Percentiles rank a stretch among this genome's conserved stretches.
Evolutionary conservation across 1,139 yeast genomes (phyloP).

Genomic region (Eremothecium cymbalariae): DNA sequence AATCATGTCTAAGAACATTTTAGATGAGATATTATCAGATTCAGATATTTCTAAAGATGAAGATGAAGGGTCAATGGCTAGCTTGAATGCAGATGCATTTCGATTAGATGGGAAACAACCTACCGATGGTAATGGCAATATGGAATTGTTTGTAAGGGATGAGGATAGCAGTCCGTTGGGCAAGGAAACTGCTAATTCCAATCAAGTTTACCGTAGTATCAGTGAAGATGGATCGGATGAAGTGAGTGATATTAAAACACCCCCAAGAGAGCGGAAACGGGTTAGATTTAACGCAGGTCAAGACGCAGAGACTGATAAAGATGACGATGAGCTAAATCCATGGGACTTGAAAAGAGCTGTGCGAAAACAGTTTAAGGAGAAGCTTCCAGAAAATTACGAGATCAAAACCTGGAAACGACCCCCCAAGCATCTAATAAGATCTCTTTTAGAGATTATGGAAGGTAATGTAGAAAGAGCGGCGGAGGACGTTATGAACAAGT

Average conservation of each 20-base stretch:
- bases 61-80: conserved; percentile 7
- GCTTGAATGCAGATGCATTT: conserved; percentile 11
- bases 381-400: conserved; percentile 19
- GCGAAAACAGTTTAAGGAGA: conserved; percentile 17
- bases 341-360: conserved; percentile 26
- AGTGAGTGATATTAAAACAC: conserved; percentile 5
- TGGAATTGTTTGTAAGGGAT: conserved; percentile 9
- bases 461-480: conserved; percentile 20
- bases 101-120: conserved; percentile 8
- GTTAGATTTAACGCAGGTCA: conserved; percentile 9
- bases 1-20: neutral
- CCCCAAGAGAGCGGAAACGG: conserved; percentile 8
- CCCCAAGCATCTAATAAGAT: conserved; percentile 14
- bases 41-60: conserved; percentile 5
- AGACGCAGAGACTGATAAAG: conserved; percentile 3
- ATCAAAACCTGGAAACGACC: conserved; percentile 23
- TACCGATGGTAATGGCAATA: neutral
- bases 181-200: neutral
- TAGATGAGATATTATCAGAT: conserved; percentile 4
- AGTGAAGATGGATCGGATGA: neutral
- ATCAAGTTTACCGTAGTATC: too few relatives aligned
- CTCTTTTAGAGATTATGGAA: conserved; percentile 22
- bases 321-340: conserved; percentile 19
- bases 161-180: conserved; percentile 4
- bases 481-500: conserved; percentile 19